Evolutionary conservation across 2,329 filamentous ascomycete species (phyloP).

Genomic region (Arachnopeziza araneosa): DNA sequence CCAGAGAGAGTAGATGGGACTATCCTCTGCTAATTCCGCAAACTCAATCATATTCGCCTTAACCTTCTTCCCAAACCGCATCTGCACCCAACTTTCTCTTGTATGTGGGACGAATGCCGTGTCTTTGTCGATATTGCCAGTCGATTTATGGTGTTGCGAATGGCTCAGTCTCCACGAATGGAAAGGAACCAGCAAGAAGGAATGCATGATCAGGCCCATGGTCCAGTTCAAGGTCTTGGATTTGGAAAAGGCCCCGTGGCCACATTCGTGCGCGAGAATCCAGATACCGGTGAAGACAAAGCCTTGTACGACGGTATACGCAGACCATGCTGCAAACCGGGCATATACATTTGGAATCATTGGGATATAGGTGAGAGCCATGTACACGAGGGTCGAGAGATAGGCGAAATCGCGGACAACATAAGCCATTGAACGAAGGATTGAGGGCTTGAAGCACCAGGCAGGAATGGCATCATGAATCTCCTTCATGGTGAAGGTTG

Average conservation of each 20-base stretch:
- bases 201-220: slow-evolving; percentile 61
- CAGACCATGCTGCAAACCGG: slow-evolving; percentile 48
- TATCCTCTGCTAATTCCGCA: slow-evolving; percentile 54
- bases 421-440: slow-evolving; percentile 49
- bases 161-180: slow-evolving; percentile 71
- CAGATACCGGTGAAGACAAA: slow-evolving; percentile 64
- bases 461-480: slow-evolving; percentile 48
- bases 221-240: slow-evolving; percentile 53
- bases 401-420: slow-evolving; percentile 52
- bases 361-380: slow-evolving; percentile 50
- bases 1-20: slow-evolving; percentile 50
- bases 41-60: slow-evolving; percentile 33
- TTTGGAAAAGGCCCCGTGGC: slow-evolving; percentile 62
- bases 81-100: slow-evolving; percentile 28
- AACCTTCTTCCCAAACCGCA: slow-evolving; percentile 26
- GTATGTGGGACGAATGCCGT: slow-evolving; percentile 57
- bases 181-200: slow-evolving; percentile 61
- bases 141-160: slow-evolving; percentile 63
- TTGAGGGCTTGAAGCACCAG: slow-evolving; percentile 58
- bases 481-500: slow-evolving; percentile 32
- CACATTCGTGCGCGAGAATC: slow-evolving; percentile 68
- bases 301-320: slow-evolving; percentile 61
- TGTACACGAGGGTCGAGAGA: slow-evolving; percentile 40
- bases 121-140: slow-evolving; percentile 62
- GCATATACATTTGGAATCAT: slow-evolving; percentile 40